Base-by-base conservation (phyloP, 2,329 filamentous ascomycete genomes). In the Didymella exigua region DNA sequence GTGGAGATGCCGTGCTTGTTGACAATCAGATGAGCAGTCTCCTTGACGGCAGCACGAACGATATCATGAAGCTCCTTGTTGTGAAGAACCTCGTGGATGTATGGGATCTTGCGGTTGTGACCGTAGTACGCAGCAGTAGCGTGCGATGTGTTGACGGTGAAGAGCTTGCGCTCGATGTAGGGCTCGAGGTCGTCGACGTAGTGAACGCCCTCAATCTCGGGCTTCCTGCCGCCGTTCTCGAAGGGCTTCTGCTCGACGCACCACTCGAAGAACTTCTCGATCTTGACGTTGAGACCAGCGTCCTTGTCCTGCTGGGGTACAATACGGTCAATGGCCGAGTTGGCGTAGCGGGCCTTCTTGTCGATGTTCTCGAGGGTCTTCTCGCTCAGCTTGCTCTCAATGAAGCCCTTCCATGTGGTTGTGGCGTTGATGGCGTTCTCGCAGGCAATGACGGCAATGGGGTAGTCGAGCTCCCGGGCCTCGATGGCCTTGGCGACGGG, bases 191-290 rank as follows among this genome's bases (percentile, higher is more conserved):
- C 84, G 62, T 91, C 87, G 56, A 98, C 95, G 86, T 91, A 97
- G 80, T 96, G 90, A 74, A 98, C 88, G 56, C 93, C 93, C 63
- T 95, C 78, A 70, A 99, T 93, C 16, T 85, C 78, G 5, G 92
- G 93, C 65, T 85, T 83, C 49, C 83, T 82, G 59, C 84, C 79
- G 60, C 88, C 85, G 61, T 87, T 83, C 59, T 75, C 71, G 77
- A 98, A 97, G 2, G 93, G 93, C 38, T 86, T 89, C 74, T 86
- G 81, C 74, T 99, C 95, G 46, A 99, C 93, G 33, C 95, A 93
- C 95, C 95, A 99, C 81, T 99, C 95, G 80, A 91, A 97, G 83
- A 98, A 99, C 80, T 95, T 95, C 84, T 99, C 95, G 42, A 99
- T 92, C 70, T 89, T 93, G 64, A 99, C 95, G 71, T 97, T 88